Evolutionary conservation across 495 filamentous ascomycete genomes (phyloP).

Genomic region (Xylaria bambusicola): DNA sequence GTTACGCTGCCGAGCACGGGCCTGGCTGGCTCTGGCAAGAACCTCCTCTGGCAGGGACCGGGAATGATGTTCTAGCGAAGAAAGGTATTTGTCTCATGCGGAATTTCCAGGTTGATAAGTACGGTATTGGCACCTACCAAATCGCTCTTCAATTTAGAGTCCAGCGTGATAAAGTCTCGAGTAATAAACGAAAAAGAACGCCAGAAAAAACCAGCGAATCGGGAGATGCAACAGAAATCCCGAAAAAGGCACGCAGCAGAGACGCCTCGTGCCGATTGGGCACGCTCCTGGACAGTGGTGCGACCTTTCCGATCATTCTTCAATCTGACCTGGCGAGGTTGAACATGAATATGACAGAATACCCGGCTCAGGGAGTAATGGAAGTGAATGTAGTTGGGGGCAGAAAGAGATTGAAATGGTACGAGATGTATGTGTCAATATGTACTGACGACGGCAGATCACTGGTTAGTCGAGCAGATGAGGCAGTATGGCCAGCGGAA

Average conservation of each 20-base stretch:
- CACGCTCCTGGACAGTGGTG: constrained; percentile 47
- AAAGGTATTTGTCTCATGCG: constrained; percentile 32
- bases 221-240: too few relatives aligned
- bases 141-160: constrained; percentile 22
- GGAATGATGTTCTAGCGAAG: constrained; percentile 25
- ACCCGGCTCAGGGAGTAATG: constrained; percentile 41
- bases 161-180: constrained; percentile 1
- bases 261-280: constrained; percentile 22
- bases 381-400: constrained; percentile 28
- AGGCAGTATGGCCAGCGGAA: constrained; percentile 29
- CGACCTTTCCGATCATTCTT: constrained; percentile 44
- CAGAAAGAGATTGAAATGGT: constrained; percentile 25
- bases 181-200: too few relatives aligned
- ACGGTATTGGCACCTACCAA: constrained; percentile 6
- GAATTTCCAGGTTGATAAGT: background rate
- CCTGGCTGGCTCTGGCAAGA: constrained; percentile 55
- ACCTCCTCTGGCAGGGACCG: constrained; percentile 38
- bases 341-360: constrained; percentile 33
- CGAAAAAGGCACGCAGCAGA: too few relatives aligned
- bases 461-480: constrained; percentile 22
- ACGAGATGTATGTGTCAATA: constrained; percentile 45
- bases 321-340: constrained; percentile 37
- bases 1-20: constrained; percentile 39
- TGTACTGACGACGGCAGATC: constrained; percentile 21
- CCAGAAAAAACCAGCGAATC: too few relatives aligned